phyloP scores from a whole-genome alignment of 306 rosid genomes.

The Mimosa pudica region DNA sequence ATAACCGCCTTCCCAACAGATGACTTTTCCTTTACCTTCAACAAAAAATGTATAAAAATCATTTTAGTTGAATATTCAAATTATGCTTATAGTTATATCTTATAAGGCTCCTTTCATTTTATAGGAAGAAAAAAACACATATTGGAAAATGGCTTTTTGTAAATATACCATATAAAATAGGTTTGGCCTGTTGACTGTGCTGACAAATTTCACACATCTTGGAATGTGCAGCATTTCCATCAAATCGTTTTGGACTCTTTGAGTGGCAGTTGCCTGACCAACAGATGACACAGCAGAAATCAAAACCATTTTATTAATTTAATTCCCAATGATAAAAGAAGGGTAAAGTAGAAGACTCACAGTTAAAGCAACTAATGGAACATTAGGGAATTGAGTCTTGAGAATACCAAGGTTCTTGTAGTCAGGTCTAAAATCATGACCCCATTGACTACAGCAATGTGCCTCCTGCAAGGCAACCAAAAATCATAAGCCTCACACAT shows the following conservation, averaged over 20 bases:
- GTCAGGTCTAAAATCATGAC: slow-evolving; percentile 98
- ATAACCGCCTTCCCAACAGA: slow-evolving; percentile 78
- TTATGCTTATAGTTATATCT: slow-evolving; percentile 8
- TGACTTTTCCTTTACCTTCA: slow-evolving; percentile 85
- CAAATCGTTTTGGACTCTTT: slow-evolving; percentile 90
- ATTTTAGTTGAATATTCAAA: slow-evolving; percentile 25
- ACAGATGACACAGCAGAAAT: slow-evolving; percentile 22
- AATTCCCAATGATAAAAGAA: slow-evolving; percentile 6
- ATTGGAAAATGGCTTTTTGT: not conserved
- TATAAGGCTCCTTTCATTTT: not conserved
- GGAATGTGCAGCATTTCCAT: slow-evolving; percentile 91
- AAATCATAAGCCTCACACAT: slow-evolving; percentile 25
- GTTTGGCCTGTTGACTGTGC: slow-evolving; percentile 94
- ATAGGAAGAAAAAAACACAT: not conserved
- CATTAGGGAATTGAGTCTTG: slow-evolving; percentile 90
- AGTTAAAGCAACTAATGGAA: slow-evolving; percentile 88
- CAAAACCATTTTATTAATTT: slow-evolving; percentile 10
- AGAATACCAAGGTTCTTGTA: slow-evolving; percentile 94
- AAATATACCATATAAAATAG: slow-evolving; percentile 76
- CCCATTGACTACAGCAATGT: slow-evolving; percentile 99
- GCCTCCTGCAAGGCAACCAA: slow-evolving; percentile 76
- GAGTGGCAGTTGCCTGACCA: slow-evolving; percentile 93
- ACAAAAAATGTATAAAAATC: slow-evolving; percentile 28
- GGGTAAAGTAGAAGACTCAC: slow-evolving; percentile 49
- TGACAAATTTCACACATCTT: slow-evolving; percentile 85